These are phyloP conservation scores for Rhexocercosporidium sp. DNA, from an alignment of 2,329 filamentous ascomycete genomes.

Conservation along the genomic window DNA sequence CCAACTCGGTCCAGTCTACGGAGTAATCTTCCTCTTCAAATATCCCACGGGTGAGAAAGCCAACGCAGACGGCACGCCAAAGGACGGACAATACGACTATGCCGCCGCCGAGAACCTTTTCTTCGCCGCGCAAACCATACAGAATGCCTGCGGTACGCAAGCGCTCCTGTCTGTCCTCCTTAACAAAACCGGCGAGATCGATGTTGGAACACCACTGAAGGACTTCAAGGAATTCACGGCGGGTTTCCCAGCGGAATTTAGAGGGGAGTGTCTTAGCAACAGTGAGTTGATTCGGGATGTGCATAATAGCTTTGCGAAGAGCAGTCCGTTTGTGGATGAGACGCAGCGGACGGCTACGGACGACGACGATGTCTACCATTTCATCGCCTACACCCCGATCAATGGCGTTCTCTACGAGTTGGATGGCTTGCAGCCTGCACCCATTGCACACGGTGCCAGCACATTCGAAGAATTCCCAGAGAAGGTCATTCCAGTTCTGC, in stretches of 20 bases:
- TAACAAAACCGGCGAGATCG: conserved; percentile 73
- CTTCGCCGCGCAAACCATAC: conserved; percentile 96
- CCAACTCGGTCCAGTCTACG: conserved; percentile 80
- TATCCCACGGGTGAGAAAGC: conserved; percentile 76
- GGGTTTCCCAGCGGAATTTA: conserved; percentile 68
- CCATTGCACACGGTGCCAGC: conserved; percentile 86
- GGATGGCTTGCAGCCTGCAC: conserved; percentile 90
- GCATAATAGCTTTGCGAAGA: conserved; percentile 76
- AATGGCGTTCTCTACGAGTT: conserved; percentile 87
- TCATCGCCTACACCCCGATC: conserved; percentile 90
- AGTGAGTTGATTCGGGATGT: conserved; percentile 63
- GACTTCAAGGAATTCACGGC: conserved; percentile 76
- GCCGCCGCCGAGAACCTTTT: conserved; percentile 78
- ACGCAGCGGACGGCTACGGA: conserved; percentile 72
- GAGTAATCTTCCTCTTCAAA: conserved; percentile 99
- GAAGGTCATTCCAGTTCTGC: conserved; percentile 85
- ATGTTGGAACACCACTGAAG: conserved; percentile 64
- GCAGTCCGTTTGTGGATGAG: conserved; percentile 91
- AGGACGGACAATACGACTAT: conserved; percentile 83
- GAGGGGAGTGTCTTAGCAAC: conserved; percentile 74
- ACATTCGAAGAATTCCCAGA: conserved; percentile 72
- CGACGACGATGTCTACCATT: conserved; percentile 95
- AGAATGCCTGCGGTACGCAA: conserved; percentile 97
- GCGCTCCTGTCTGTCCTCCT: conserved; percentile 89
- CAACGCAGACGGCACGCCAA: conserved; percentile 61